Percentiles rank a stretch among this genome's conserved stretches.
These are phyloP conservation scores for Apiospora kogelbergensis DNA, from an alignment of 2,329 filamentous ascomycete genomes.

Conservation along the genomic window DNA sequence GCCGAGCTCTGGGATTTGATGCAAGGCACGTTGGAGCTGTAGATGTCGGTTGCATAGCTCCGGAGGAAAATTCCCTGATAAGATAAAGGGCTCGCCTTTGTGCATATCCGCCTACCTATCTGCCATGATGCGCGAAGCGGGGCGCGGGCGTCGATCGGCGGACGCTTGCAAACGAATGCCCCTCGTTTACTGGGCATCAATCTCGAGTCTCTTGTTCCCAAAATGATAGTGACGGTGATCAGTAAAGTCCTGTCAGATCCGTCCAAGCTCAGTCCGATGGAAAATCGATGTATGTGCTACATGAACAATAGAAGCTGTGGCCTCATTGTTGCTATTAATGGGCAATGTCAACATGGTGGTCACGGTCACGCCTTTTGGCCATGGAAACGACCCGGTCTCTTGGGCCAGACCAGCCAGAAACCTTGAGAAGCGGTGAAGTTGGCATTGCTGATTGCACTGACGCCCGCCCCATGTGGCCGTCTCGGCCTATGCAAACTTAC, in stretches of 20 bases:
- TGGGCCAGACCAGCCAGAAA: neutral
- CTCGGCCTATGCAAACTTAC: neutral
- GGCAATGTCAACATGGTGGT: neutral
- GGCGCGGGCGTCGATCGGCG: neutral
- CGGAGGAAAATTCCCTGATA: neutral
- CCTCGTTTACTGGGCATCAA: neutral
- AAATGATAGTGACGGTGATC: neutral
- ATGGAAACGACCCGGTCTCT: neutral
- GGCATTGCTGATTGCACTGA: neutral
- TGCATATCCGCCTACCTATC: neutral
- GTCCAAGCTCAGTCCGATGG: neutral
- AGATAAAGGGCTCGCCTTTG: neutral
- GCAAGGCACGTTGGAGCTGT: neutral
- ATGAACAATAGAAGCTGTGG: neutral
- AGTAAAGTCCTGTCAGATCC: neutral
- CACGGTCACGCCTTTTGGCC: neutral
- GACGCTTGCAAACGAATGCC: neutral
- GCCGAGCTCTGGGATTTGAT: constrained; percentile 7
- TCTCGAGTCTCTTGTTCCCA: neutral
- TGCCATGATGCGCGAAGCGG: neutral
- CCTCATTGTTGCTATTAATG: neutral
- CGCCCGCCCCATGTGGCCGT: neutral
- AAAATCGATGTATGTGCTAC: neutral
- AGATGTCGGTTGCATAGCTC: neutral
- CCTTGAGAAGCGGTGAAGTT: constrained; percentile 8